Percentiles rank a stretch among this genome's conserved stretches.
These are phyloP conservation scores for Coemansia reversa DNA, from an alignment of 192 early-diverging fungal species.

Conservation along the genomic window DNA sequence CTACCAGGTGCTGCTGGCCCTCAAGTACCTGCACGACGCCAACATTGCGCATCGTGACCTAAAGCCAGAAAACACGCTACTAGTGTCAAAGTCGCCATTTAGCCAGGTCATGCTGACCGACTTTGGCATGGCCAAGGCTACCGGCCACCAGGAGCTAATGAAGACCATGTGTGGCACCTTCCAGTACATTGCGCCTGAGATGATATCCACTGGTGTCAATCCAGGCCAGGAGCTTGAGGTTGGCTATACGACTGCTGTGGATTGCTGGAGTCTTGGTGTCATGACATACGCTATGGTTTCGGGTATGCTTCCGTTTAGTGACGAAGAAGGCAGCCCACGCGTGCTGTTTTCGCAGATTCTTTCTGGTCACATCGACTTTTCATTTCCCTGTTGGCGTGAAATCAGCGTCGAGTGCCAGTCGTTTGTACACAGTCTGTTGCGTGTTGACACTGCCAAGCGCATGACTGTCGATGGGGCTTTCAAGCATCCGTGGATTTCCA, in stretches of 20 bases:
- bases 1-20: constrained; percentile 70
- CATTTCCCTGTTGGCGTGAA: constrained; percentile 44
- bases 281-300: constrained; percentile 76
- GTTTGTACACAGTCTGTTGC: constrained; percentile 51
- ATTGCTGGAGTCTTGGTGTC: constrained; percentile 78
- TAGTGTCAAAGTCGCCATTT: constrained; percentile 51
- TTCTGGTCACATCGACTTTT: constrained; percentile 51
- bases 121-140: constrained; percentile 86
- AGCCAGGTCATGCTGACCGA: constrained; percentile 79
- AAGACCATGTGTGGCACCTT: constrained; percentile 89
- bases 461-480: constrained; percentile 58
- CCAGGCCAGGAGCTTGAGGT: constrained; percentile 35
- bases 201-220: constrained; percentile 50
- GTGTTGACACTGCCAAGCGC: constrained; percentile 49
- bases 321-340: constrained; percentile 40
- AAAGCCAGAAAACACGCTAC: constrained; percentile 73
- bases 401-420: constrained; percentile 45
- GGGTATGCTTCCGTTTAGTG: constrained; percentile 52
- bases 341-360: constrained; percentile 48
- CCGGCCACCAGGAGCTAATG: constrained; percentile 72
- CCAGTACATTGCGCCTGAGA: constrained; percentile 79
- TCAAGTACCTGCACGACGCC: constrained; percentile 74
- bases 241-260: constrained; percentile 61
- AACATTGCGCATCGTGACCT: constrained; percentile 84
- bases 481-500: constrained; percentile 58